Evolutionary conservation across 768 basidiomycete species (phyloP), one percentile per base, ranked within the genome.

Genomic region (Mycena leptocephala): DNA sequence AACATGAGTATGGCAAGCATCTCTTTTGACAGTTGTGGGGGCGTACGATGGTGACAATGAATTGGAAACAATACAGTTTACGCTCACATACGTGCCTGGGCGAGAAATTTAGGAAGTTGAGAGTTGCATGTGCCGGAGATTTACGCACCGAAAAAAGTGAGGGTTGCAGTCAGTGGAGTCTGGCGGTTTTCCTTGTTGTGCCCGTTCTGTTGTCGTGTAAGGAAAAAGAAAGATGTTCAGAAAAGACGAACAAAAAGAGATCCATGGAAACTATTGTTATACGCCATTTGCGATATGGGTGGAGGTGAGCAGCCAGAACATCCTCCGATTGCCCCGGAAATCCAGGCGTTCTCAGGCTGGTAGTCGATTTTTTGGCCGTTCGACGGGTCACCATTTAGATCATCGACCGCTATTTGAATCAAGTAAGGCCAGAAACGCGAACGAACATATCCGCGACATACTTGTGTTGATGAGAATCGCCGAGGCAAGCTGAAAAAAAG

Each of bases 51-150:
- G 77, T 3, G 22, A 16, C 41, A 75, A 33, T 2, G 53, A 46
- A 51, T 78, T 63, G 58, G 59, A 55, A 32, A 78, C 35, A 24
- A 78, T 73, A 26, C 74, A 78, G 13, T 43, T 35, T 16, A 78
- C 77, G 62, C 70, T 69, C 33, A 78, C 74, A 37, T 67, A 72
- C 59, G 59, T 56, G 53, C 77, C 77, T 78, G 35, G 32, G 20
- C 3, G 3, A 18, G 26, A 58, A 62, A 10, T 56, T 37, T 65
- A 22, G 46, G 20, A 8, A 58, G 35, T 20, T 5, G n/a, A 16
- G 35, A 6, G 13, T 5, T 35, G 10, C 10, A 28, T 18, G 35
- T 14, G 5, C 13, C 59, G 7, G 4, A 22, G 7, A n/a, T 35
- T 24, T 4, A 63, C 77, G 5, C 61, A 75, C 77, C 74, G n/a